Percentiles rank a stretch among this genome's conserved stretches.
Evolutionary conservation across 106 monocot genomes (phyloP).

Genomic region (Narthecium ossifragum): DNA sequence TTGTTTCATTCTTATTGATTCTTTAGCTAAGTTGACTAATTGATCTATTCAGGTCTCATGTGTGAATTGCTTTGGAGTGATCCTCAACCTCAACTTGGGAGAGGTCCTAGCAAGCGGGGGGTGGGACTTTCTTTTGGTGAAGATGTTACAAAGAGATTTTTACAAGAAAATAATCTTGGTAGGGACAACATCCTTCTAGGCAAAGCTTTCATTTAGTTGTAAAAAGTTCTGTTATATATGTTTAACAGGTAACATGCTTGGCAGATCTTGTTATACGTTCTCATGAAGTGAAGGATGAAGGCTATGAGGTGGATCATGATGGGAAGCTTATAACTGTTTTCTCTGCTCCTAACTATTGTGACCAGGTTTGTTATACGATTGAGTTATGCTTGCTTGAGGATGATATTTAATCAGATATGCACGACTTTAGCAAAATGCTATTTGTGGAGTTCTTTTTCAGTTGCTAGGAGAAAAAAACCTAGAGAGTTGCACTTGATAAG

Average conservation of each 20-base stretch:
- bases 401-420: too few relatives aligned
- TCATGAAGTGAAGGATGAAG: conserved; percentile 98
- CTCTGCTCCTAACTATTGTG: conserved; percentile 97
- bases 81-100: conserved; percentile 90
- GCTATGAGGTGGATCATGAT: conserved; percentile 95
- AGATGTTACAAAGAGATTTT: conserved; percentile 88
- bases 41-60: conserved; percentile 83
- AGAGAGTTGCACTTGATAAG: too few relatives aligned
- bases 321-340: conserved; percentile 97
- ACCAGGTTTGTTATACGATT: too few relatives aligned
- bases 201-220: conserved; percentile 1
- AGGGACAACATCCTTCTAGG: conserved; percentile 3
- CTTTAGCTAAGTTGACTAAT: too few relatives aligned
- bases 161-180: conserved; percentile 92
- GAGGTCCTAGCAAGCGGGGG: conserved; percentile 96
- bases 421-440: too few relatives aligned
- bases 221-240: background rate
- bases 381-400: too few relatives aligned
- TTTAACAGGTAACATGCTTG: background rate
- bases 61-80: conserved; percentile 99
- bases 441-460: too few relatives aligned
- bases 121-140: conserved; percentile 96
- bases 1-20: too few relatives aligned
- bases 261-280: conserved; percentile 92
- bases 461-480: too few relatives aligned